Evolutionary conservation across 2,329 filamentous ascomycete genomes (phyloP).

Genomic region (Tolypocladium guangdongense): DNA sequence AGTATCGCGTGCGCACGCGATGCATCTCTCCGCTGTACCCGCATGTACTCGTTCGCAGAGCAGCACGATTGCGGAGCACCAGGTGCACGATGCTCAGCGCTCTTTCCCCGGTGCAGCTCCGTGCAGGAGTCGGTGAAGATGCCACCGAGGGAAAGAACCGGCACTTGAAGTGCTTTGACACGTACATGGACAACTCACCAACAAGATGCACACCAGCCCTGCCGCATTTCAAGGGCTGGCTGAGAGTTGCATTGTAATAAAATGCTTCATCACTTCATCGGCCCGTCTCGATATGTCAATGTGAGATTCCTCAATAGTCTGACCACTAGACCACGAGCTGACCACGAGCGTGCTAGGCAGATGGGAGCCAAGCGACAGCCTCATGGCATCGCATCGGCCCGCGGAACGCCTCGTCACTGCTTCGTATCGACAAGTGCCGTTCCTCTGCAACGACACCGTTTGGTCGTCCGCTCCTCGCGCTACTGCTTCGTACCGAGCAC

Average conservation of each 20-base stretch:
- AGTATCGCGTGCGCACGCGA: neutral
- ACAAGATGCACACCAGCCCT: neutral
- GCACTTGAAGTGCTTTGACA: neutral
- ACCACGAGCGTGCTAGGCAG: neutral
- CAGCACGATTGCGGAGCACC: no score
- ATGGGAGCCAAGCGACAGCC: neutral
- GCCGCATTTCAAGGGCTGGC: neutral
- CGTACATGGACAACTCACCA: neutral
- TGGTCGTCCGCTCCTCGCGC: no score
- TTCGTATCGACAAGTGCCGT: neutral
- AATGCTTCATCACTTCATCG: neutral
- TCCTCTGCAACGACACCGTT: neutral
- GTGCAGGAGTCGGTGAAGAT: neutral
- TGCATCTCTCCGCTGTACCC: neutral
- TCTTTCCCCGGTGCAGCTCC: neutral
- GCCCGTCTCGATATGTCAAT: neutral
- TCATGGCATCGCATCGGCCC: neutral
- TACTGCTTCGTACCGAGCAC: neutral
- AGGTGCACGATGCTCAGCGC: neutral
- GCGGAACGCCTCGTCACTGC: neutral
- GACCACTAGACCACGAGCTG: neutral
- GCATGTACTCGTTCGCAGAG: no score
- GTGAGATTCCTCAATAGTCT: neutral
- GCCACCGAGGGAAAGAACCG: neutral
- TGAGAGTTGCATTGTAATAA: neutral